Conservation (phyloP, 2,329 filamentous ascomycete species). For the Fusarium lateritium region DNA sequence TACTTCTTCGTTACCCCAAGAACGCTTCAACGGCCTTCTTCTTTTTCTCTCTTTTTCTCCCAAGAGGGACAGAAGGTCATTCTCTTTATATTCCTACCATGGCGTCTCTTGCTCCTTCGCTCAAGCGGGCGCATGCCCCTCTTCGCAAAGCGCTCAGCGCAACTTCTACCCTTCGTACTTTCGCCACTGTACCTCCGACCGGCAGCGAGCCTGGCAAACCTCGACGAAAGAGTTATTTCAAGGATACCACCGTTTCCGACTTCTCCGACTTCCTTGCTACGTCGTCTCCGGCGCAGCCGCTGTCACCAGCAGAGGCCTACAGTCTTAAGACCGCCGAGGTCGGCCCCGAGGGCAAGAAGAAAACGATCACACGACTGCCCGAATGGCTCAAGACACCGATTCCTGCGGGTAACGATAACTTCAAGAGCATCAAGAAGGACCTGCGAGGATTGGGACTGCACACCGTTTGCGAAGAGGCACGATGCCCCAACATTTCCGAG, state of each 20-base stretch:
- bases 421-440: constrained; percentile 95
- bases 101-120: constrained; percentile 58
- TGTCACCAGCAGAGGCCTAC: constrained; percentile 70
- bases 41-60: constrained; percentile 2
- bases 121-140: constrained; percentile 61
- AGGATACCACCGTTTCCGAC: constrained; percentile 69
- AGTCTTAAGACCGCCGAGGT: constrained; percentile 74
- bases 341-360: constrained; percentile 73
- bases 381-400: constrained; percentile 98
- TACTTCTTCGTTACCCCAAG: constrained; percentile 17
- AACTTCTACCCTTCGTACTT: constrained; percentile 55
- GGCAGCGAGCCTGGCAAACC: constrained; percentile 48
- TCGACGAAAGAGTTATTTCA: constrained; percentile 68
- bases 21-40: constrained; percentile 28
- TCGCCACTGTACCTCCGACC: constrained; percentile 63
- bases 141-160: constrained; percentile 58
- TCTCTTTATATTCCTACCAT: constrained; percentile 45
- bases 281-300: constrained; percentile 57
- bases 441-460: constrained; percentile 90
- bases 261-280: constrained; percentile 71
- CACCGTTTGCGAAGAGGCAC: constrained; percentile 97
- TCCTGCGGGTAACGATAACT: constrained; percentile 84
- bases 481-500: constrained; percentile 97
- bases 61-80: constrained; percentile 12
- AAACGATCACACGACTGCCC: constrained; percentile 81